Percentiles rank a stretch among this genome's conserved stretches.
Conservation (phyloP, 805 yeast species). For the Spathaspora passalidarum region DNA sequence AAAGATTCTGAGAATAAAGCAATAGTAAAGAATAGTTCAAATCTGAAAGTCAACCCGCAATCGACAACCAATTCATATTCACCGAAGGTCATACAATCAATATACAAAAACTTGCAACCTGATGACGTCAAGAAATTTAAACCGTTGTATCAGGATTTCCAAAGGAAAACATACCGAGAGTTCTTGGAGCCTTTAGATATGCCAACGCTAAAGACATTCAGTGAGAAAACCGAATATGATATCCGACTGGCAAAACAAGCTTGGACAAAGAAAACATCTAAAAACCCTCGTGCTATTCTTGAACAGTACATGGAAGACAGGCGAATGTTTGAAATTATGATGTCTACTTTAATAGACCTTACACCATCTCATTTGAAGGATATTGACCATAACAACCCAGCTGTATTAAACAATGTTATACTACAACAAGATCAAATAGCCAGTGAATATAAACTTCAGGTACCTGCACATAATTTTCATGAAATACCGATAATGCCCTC, state of each 20-base stretch:
- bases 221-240: slow-evolving; percentile 24
- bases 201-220: slow-evolving; percentile 29
- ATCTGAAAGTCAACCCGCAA: not conserved
- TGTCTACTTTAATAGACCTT: slow-evolving; percentile 25
- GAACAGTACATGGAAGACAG: slow-evolving; percentile 27
- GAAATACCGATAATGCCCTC: slow-evolving; percentile 34
- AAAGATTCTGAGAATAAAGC: not conserved
- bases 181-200: slow-evolving; percentile 34
- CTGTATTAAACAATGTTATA: slow-evolving; percentile 14
- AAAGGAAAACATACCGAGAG: slow-evolving; percentile 23
- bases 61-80: not conserved
- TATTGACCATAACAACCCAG: slow-evolving; percentile 11
- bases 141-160: slow-evolving; percentile 13
- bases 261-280: slow-evolving; percentile 20
- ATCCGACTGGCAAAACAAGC: slow-evolving; percentile 20
- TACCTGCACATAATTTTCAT: slow-evolving; percentile 17
- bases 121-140: not conserved
- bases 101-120: slow-evolving; percentile 5
- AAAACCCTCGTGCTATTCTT: slow-evolving; percentile 17
- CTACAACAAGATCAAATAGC: slow-evolving; percentile 18
- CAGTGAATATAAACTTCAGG: slow-evolving; percentile 10
- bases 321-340: slow-evolving; percentile 28
- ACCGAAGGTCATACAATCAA: not conserved
- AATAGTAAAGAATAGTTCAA: not conserved
- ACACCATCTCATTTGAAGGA: slow-evolving; percentile 30